Conservation (phyloP, 2,329 filamentous ascomycete species). For the Diplodia seriata region DNA sequence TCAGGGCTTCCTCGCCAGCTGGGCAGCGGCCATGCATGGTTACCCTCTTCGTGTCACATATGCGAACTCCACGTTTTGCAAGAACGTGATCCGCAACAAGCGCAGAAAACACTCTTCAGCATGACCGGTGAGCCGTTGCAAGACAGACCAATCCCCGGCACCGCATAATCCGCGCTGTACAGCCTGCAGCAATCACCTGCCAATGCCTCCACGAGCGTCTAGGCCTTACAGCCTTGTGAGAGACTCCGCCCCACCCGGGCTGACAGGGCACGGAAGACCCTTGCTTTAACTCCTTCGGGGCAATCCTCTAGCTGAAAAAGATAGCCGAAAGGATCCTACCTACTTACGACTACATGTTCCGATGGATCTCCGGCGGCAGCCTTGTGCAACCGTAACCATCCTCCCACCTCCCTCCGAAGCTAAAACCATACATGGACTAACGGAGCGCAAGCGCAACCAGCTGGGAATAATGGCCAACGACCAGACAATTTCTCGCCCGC, state of each 20-base stretch:
- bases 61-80: no score
- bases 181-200: neutral
- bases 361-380: neutral
- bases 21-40: no score
- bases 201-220: neutral
- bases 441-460: neutral
- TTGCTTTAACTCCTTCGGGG: neutral
- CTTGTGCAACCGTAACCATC: neutral
- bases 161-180: neutral
- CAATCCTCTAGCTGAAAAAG: neutral
- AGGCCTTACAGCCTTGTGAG: neutral
- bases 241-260: neutral
- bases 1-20: no score
- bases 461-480: neutral
- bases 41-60: no score
- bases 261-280: neutral
- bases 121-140: no score
- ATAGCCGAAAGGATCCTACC: neutral
- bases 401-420: neutral
- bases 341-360: neutral
- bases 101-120: no score
- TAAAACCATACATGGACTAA: neutral
- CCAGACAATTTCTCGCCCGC: neutral
- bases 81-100: no score
- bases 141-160: no score